A percentile compares a stretch with the other conserved stretches of the same genome.
Evolutionary conservation across 805 yeast species (phyloP).

Genomic region (Wickerhamiella kurtzmanii): DNA sequence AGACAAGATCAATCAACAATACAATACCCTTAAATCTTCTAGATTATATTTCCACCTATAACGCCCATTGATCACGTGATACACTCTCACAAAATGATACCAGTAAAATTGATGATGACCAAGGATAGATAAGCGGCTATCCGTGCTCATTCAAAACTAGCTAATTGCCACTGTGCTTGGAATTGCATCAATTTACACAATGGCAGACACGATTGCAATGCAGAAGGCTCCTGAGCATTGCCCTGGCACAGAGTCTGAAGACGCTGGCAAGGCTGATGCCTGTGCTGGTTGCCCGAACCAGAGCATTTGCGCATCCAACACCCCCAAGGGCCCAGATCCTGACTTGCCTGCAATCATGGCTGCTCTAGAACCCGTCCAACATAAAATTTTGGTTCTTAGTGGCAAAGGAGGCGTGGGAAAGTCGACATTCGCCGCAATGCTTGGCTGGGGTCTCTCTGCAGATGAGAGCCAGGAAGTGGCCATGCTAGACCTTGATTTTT

Average conservation of each 20-base stretch:
- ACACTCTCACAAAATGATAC: too few species aligned
- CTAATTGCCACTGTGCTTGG: too few species aligned
- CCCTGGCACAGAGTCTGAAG: constrained; percentile 93
- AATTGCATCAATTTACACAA: background rate
- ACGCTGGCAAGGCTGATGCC: constrained; percentile 88
- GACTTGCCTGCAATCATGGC: constrained; percentile 67
- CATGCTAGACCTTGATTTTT: constrained; percentile 92
- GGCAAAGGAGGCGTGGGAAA: constrained; percentile 84
- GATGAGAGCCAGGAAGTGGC: constrained; percentile 76
- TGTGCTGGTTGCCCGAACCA: constrained; percentile 93
- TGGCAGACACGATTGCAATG: constrained; percentile 1
- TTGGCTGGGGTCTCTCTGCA: constrained; percentile 85
- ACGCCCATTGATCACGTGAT: too few species aligned
- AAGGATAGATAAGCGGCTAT: too few species aligned
- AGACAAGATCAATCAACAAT: too few species aligned
- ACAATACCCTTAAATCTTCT: background rate
- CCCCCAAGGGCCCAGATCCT: constrained; percentile 85
- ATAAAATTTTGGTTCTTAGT: constrained; percentile 62
- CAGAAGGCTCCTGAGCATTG: constrained; percentile 89
- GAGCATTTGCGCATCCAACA: constrained; percentile 63
- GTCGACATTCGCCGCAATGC: constrained; percentile 87
- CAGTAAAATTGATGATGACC: too few species aligned
- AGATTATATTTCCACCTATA: too few species aligned
- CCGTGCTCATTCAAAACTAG: too few species aligned
- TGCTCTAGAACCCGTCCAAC: constrained; percentile 50